Conservation (phyloP, 108 stramenopile genomes). For the Asterionellopsis glacialis region DNA sequence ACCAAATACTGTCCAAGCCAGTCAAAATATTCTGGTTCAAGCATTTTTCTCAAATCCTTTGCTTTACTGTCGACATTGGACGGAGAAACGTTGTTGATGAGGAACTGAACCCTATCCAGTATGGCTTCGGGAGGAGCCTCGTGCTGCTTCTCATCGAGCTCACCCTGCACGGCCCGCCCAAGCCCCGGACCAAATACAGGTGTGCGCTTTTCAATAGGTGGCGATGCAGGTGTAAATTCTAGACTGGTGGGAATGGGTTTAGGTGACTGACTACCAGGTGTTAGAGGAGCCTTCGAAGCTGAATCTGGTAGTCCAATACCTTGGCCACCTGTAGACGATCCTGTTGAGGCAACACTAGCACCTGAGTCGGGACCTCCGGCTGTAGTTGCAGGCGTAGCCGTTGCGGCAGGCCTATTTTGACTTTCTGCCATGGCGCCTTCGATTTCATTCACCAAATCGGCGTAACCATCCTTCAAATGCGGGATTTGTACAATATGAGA, state of each 20-base stretch:
- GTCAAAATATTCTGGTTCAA: constrained; percentile 81
- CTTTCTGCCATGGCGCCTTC: constrained; percentile 71
- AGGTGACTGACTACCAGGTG: not conserved
- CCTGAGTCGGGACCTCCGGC: not conserved
- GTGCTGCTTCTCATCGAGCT: constrained; percentile 40
- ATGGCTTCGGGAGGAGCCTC: constrained; percentile 83
- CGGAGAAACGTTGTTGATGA: constrained; percentile 96
- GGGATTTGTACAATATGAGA: constrained; percentile 97
- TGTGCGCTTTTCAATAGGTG: constrained; percentile 36
- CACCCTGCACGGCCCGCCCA: constrained; percentile 76
- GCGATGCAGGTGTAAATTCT: constrained; percentile 2
- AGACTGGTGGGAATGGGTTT: not conserved
- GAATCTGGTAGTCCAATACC: constrained; percentile 8
- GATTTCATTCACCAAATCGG: constrained; percentile 85
- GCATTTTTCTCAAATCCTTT: constrained; percentile 80
- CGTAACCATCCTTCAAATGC: constrained; percentile 86
- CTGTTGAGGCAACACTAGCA: not conserved
- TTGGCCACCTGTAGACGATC: constrained; percentile 1
- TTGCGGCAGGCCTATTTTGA: constrained; percentile 31
- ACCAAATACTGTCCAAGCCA: constrained; percentile 99
- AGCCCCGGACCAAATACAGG: constrained; percentile 82
- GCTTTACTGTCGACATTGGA: constrained; percentile 92
- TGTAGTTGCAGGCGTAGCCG: not conserved
- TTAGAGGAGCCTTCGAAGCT: not conserved
- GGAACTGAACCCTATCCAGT: constrained; percentile 92